Evolutionary conservation across 2,329 filamentous ascomycete genomes (phyloP), one percentile per base, ranked within the genome.

Genomic region (Hypoxylon sp.): DNA sequence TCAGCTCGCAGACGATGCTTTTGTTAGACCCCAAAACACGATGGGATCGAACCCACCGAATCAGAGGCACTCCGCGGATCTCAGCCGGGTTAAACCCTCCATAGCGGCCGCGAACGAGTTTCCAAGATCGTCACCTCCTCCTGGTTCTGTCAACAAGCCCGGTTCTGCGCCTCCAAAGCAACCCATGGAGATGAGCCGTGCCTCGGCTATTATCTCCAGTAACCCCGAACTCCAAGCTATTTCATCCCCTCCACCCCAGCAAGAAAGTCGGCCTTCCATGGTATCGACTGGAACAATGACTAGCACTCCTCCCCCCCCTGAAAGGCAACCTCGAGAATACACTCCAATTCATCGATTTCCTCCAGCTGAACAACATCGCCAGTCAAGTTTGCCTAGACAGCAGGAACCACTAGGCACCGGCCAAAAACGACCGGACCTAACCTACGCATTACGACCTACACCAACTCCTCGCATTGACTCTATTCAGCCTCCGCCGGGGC

Each of bases 1-100:
- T 75, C 91, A 91, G 42, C 82, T 97, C 53, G 94, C 92, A 2
- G 94, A 98, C 75, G 91, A 97, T 76, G 94, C 91, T 0, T 98
- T 98, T 80, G 88, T 86, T 14, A 81, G 84, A 35, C 83, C 82
- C 39, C 75, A 76, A 33, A 48, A 65, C 42, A 76, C 73, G 39
- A 68, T 70, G 64, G 44, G 75, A 10, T 71, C 78, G 11, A 70
- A 72, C 1, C 70, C 76, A 22, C 67, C 78, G 54, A 77, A 69
- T 59, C 75, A 78, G 17, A 79, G 77, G 33, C 75, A 78, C 59
- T 76, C 77, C 22, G 51, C 67, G 22, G 80, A 81, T 19, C 14
- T 78, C 2, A 77, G 72, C 35, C 76, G 77, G 39, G 71, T 75
- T 13, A 80, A 78, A 62, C 73, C 77, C 14, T 74, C 77, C 14